A percentile compares a stretch with the other conserved stretches of the same genome.
These are phyloP conservation scores for Furcasterigmium sp. DNA, from an alignment of 2,329 filamentous ascomycete genomes.

Conservation along the genomic window DNA sequence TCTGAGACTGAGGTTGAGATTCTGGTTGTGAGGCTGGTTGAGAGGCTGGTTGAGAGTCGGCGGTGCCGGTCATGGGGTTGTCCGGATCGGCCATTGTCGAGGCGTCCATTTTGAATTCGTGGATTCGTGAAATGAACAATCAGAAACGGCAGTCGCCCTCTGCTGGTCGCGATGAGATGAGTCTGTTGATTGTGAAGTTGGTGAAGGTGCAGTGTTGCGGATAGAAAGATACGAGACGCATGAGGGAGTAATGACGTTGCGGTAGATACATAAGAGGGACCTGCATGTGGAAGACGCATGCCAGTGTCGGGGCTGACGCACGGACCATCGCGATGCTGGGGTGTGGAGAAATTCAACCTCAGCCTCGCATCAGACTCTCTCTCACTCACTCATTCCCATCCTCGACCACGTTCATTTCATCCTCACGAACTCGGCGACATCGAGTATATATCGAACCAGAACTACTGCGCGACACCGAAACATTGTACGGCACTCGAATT, in stretches of 20 bases:
- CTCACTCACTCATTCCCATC: neutral
- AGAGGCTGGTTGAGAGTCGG: too few species aligned
- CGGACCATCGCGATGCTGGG: neutral
- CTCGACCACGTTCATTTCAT: neutral
- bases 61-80: conserved; percentile 10
- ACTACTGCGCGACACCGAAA: neutral
- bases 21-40: too few species aligned
- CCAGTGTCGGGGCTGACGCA: too few species aligned
- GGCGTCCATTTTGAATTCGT: neutral
- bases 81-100: conserved; percentile 6
- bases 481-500: too few species aligned
- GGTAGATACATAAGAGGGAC: too few species aligned
- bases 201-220: neutral
- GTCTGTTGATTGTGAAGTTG: neutral
- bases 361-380: neutral
- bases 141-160: too few species aligned
- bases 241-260: too few species aligned
- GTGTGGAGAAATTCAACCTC: neutral
- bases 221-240: neutral
- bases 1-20: conserved; percentile 26
- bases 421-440: neutral
- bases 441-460: too few species aligned
- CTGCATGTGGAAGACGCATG: too few species aligned
- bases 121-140: neutral
- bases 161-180: neutral